Percentiles rank a stretch among this genome's conserved stretches.
Conservation (phyloP, 495 filamentous ascomycete species). For the Aspergillus leporis region DNA sequence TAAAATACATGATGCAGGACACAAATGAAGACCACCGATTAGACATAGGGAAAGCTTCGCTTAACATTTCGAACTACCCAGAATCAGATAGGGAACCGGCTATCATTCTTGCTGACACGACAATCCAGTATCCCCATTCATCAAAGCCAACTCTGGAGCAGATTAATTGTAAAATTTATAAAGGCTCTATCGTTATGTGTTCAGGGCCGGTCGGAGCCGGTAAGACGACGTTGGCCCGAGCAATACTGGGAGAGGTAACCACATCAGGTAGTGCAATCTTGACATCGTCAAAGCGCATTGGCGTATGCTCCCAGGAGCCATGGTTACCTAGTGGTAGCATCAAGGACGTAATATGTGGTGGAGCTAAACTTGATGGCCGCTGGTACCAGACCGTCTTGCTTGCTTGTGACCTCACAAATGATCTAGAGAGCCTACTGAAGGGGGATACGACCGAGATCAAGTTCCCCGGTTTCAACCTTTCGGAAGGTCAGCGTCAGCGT, state of each 20-base stretch:
- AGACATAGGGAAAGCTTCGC: neutral
- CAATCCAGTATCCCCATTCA: no score
- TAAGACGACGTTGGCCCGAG: no score
- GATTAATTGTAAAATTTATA: no score
- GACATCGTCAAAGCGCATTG: conserved; percentile 26
- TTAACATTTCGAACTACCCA: no score
- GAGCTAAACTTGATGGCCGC: conserved; percentile 21
- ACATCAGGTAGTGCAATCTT: conserved; percentile 23
- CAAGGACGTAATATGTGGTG: conserved; percentile 34
- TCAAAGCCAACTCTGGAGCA: no score
- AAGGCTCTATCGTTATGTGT: no score
- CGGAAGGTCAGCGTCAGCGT: conserved; percentile 56
- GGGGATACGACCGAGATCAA: conserved; percentile 51
- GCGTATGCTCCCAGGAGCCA: conserved; percentile 39
- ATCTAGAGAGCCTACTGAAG: conserved; percentile 43
- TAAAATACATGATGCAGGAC: conserved; percentile 37
- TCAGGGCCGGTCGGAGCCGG: no score
- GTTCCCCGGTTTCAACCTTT: conserved; percentile 52
- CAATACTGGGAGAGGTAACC: conserved; percentile 49
- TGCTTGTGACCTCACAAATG: conserved; percentile 47
- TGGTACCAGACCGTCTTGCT: conserved; percentile 50
- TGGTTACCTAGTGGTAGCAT: conserved; percentile 47
- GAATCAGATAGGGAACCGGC: no score
- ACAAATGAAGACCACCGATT: conserved; percentile 11
- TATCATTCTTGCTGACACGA: no score